phyloP scores from a whole-genome alignment of 148 eudicot genomes.

The Cornus kousa region DNA sequence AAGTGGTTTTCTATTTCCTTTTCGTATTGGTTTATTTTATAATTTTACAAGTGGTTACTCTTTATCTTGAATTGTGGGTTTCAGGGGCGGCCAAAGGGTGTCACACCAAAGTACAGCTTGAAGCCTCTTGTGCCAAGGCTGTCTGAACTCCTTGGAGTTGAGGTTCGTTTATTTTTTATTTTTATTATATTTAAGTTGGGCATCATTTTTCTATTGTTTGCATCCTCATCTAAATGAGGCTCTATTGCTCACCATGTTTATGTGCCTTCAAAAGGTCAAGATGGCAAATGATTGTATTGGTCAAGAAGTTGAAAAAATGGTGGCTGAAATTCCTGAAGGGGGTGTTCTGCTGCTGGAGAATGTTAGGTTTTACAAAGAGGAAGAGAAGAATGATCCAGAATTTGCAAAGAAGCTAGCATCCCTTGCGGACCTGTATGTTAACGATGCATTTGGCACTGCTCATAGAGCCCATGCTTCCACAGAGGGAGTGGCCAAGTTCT shows the following conservation, averaged over 20 bases:
- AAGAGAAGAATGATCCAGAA: conserved; percentile 90
- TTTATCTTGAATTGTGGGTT: conserved; percentile 2
- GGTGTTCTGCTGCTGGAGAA: conserved; percentile 80
- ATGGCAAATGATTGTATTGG: conserved; percentile 83
- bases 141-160: conserved; percentile 61
- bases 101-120: conserved; percentile 75
- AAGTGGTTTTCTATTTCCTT: background rate
- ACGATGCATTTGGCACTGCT: conserved; percentile 86
- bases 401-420: conserved; percentile 81
- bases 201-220: background rate
- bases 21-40: background rate
- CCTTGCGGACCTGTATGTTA: conserved; percentile 76
- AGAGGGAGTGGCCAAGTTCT: conserved; percentile 80
- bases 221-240: background rate
- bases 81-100: conserved; percentile 82
- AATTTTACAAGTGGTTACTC: background rate
- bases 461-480: conserved; percentile 88
- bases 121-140: conserved; percentile 74
- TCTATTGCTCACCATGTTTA: background rate
- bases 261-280: conserved; percentile 43
- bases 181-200: background rate
- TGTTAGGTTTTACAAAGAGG: conserved; percentile 86
- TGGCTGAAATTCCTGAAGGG: conserved; percentile 71
- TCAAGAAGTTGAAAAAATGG: conserved; percentile 70
- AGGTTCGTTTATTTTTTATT: conserved; percentile 27